Percentiles rank a stretch among this genome's conserved stretches.
phyloP scores from a whole-genome alignment of 768 basidiomycete genomes.

The Calocera viscosa region DNA sequence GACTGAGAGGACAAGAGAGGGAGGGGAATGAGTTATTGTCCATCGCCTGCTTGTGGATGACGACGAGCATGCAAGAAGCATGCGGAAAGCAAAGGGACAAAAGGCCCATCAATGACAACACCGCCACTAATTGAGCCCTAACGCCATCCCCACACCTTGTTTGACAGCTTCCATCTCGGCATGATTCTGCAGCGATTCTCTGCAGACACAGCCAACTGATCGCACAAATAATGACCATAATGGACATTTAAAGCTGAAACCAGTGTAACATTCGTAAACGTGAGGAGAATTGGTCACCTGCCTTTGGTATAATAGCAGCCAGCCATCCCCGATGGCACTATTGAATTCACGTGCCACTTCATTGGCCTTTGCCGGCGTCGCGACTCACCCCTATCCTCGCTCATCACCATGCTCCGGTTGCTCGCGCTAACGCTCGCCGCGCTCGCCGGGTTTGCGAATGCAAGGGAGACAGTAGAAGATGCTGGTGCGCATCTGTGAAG shows the following conservation, averaged over 20 bases:
- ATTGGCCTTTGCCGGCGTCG: neutral
- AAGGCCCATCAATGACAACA: too few relatives aligned
- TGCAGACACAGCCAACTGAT: too few relatives aligned
- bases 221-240: too few relatives aligned
- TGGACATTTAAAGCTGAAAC: too few relatives aligned
- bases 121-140: too few relatives aligned
- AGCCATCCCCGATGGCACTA: neutral
- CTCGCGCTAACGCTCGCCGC: neutral
- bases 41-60: neutral
- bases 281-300: too few relatives aligned
- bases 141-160: too few relatives aligned
- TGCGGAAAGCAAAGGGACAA: too few relatives aligned
- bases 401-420: neutral
- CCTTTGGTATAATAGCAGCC: neutral
- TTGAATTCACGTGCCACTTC: neutral
- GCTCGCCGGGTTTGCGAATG: neutral
- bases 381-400: neutral
- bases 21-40: neutral
- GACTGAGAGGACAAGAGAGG: neutral
- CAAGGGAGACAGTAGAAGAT: conserved; percentile 37
- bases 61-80: too few relatives aligned
- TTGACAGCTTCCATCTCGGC: too few relatives aligned
- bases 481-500: conserved; percentile 29
- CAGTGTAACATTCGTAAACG: too few relatives aligned
- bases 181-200: too few relatives aligned